A percentile compares a stretch with the other conserved stretches of the same genome.
Conservation (phyloP, 2,329 filamentous ascomycete genomes). For the Aureobasidium zeae region DNA sequence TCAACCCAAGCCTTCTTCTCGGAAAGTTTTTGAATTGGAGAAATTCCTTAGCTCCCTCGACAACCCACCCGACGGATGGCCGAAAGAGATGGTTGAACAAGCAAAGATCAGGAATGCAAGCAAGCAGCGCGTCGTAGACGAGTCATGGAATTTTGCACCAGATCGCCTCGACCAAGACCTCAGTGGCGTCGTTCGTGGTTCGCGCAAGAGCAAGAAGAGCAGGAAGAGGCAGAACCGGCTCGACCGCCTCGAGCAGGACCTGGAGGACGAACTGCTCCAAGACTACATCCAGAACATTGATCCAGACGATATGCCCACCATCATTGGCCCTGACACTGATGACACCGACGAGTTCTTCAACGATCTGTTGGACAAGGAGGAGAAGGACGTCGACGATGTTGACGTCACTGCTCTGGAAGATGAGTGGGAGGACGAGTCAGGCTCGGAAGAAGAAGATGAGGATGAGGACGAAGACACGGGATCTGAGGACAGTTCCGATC, state of each 20-base stretch:
- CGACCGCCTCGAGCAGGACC: constrained; percentile 24
- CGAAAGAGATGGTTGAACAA: background rate
- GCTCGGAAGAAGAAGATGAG: constrained; percentile 23
- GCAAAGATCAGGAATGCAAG: background rate
- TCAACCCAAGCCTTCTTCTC: too few relatives aligned
- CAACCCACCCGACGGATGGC: constrained; percentile 8
- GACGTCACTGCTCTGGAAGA: constrained; percentile 16
- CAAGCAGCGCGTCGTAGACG: too few relatives aligned
- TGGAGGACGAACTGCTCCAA: constrained; percentile 50
- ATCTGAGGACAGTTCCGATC: constrained; percentile 28
- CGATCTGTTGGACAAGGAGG: constrained; percentile 23
- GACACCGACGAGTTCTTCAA: constrained; percentile 21
- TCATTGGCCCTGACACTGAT: constrained; percentile 13
- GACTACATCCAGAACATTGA: constrained; percentile 64
- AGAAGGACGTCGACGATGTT: constrained; percentile 23
- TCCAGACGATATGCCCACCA: constrained; percentile 19
- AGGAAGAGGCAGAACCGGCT: constrained; percentile 27
- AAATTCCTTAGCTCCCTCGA: constrained; percentile 7
- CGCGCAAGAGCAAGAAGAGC: constrained; percentile 23
- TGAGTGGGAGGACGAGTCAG: constrained; percentile 15
- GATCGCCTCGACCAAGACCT: constrained; percentile 12
- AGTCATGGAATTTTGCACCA: too few relatives aligned
- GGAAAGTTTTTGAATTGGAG: too few relatives aligned
- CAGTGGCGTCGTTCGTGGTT: constrained; percentile 3
- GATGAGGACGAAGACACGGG: constrained; percentile 33